Evolutionary conservation across 2,329 filamentous ascomycete species (phyloP).

Genomic region (Raffaelea arxii): DNA sequence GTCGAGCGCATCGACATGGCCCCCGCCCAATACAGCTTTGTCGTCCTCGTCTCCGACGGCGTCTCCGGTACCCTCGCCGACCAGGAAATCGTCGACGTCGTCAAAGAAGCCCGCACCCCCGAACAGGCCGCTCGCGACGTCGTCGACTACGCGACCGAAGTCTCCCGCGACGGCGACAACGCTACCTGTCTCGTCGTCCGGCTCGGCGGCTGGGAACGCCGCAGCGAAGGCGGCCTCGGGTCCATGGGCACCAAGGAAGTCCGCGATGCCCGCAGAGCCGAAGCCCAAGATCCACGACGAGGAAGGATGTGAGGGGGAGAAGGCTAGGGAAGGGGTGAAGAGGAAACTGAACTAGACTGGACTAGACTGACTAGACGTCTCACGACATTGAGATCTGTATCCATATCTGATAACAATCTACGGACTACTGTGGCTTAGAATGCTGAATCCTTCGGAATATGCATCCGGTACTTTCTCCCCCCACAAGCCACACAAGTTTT

Average conservation of each 20-base stretch:
- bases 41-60: constrained; percentile 83
- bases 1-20: constrained; percentile 68
- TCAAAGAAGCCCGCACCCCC: constrained; percentile 88
- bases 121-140: constrained; percentile 73
- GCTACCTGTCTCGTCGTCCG: constrained; percentile 59
- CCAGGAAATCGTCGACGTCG: constrained; percentile 90
- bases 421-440: too few relatives aligned
- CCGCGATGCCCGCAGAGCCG: constrained; percentile 69
- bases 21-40: constrained; percentile 78
- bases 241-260: constrained; percentile 89
- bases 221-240: constrained; percentile 76
- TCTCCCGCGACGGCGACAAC: constrained; percentile 58
- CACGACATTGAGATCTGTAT: too few relatives aligned
- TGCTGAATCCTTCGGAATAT: too few relatives aligned
- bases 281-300: constrained; percentile 73
- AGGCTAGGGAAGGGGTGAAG: not conserved
- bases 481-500: too few relatives aligned
- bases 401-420: too few relatives aligned
- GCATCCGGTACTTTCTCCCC: too few relatives aligned
- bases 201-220: constrained; percentile 59
- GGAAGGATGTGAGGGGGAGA: constrained; percentile 36
- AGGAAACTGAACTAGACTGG: too few relatives aligned
- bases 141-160: constrained; percentile 81
- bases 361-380: too few relatives aligned
- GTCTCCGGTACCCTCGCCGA: constrained; percentile 78